Base-by-base conservation (phyloP, 495 filamentous ascomycete genomes). In the Xylaria palmicola region DNA sequence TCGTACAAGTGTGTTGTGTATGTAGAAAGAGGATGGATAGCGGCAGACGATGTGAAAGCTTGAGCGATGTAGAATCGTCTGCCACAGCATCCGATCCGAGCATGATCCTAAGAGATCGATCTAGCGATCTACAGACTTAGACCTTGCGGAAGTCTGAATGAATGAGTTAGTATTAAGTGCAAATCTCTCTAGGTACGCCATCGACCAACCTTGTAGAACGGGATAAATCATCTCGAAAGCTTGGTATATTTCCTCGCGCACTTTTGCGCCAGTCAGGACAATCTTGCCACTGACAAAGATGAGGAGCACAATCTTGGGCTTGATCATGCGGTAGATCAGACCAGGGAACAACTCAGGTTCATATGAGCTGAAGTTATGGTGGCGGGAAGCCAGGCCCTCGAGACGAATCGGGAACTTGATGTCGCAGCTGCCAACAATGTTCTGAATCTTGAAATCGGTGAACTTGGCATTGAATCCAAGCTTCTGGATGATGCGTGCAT, bases 271-370 rank as follows among this genome's bases (percentile, higher is more conserved):
- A 59, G 95, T 98, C 74, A 98, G 80, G 70, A 98, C 95, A 62
- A 98, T 98, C 85, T 98, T 98, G 66, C 94, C 94, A 69, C 89
- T 93, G 74, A 98, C 94, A 82, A 98, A 98, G 74, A 98, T 98
- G 77, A 98, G 77, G 17, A 98, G 89, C 22, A 98, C 94, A 63
- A 98, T 98, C 88, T 98, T 98, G 24, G 94, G 94, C 84, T 97
- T 97, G 85, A 98, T 97, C 94, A 98, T 98, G 75, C 94, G 91
- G 75, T 98, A 98, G 81, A 98, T 98, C 55, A 98, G 85, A 84
- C 94, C 94, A 63, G 94, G 95, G 86, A 98, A 98, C 75, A 98
- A 75, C 76, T 98, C 94, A 64, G 94, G 94, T 77, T 98, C 94
- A 75, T 98, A 98, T 43, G 92, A 96, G 80, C 90, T 95, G 88